Conservation (phyloP, 305 asterid species). For the Fraxinus albicans region DNA sequence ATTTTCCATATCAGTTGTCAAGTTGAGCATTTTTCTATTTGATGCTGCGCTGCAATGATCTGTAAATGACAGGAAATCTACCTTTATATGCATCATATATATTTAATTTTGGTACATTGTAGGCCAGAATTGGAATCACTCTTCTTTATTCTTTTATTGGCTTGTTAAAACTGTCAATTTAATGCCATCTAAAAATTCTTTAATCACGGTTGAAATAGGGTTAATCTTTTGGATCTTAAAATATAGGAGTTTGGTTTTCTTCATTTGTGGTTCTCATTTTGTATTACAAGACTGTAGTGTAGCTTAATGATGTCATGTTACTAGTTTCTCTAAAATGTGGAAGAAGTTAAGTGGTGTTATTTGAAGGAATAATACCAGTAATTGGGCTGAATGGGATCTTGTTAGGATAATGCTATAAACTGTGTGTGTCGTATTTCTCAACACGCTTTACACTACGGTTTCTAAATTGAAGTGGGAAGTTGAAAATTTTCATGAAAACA, state of each 20-base stretch:
- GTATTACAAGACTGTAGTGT: no score
- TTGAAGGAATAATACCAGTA: not conserved
- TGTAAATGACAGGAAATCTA: not conserved
- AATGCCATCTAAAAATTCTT: not conserved
- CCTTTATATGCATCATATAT: not conserved
- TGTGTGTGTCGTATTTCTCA: not conserved
- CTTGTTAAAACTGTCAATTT: not conserved
- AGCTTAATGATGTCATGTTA: not conserved
- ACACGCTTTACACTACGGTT: not conserved
- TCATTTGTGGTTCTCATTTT: no score
- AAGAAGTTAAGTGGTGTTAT: not conserved
- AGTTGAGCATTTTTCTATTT: not conserved
- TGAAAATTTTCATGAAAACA: not conserved
- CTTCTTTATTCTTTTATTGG: not conserved
- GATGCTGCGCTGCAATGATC: not conserved
- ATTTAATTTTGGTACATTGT: not conserved
- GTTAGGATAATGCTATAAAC: not conserved
- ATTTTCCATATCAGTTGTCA: not conserved
- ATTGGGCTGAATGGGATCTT: not conserved
- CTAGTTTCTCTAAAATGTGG: not conserved
- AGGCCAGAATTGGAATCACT: not conserved
- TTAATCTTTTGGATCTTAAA: no score
- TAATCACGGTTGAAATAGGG: not conserved
- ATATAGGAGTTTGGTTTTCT: no score
- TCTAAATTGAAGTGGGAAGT: not conserved